Evolutionary conservation across 805 yeast genomes (phyloP), one percentile per base, ranked within the genome.

Genomic region (Saturnispora gosingensis): DNA sequence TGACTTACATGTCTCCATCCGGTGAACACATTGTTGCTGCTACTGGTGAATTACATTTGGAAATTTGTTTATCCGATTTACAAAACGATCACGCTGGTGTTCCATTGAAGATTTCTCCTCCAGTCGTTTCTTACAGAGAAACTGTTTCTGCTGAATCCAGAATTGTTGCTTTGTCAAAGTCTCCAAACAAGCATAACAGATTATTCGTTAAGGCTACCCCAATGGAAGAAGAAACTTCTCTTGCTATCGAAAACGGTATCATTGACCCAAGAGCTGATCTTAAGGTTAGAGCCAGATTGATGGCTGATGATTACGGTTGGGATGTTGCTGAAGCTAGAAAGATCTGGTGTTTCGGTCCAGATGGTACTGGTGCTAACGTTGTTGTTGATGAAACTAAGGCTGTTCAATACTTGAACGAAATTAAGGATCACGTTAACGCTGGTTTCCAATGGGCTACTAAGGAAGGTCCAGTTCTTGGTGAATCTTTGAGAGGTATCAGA

Each of bases 271-370:
- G 91, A 78, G 98, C 91, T 70, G 99, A 91, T 81, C 81, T 91
- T 88, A 91, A 91, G 84, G 86, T 88, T 67, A 90, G 99, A 83
- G 99, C 98, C 67, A 90, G 98, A 85, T 69, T 88, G 72, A 81
- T 91, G 82, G 98, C 98, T 72, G 98, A 91, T 74, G 96, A 93
- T 74, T 93, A 76, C 85, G 97, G 91, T 66, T 91, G 99, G 99
- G 98, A 91, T 73, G 97, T 93, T 73, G 83, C 97, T 66, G 99
- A 91, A 72, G 99, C 97, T 78, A 90, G 99, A 86, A 91, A 93
- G 93, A 93, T 91, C 72, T 91, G 99, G 99, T 88, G 97, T 86
- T 91, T 91, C 89, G 99, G 99, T 81, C 98, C 99, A 73, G 99
- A 91, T 72, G 97, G 97, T 77, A 83, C 80, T 74, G 99, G 99